Evolutionary conservation across 106 monocot genomes (phyloP), one percentile per base, ranked within the genome.

Genomic region (Dendrobium huoshanense): DNA sequence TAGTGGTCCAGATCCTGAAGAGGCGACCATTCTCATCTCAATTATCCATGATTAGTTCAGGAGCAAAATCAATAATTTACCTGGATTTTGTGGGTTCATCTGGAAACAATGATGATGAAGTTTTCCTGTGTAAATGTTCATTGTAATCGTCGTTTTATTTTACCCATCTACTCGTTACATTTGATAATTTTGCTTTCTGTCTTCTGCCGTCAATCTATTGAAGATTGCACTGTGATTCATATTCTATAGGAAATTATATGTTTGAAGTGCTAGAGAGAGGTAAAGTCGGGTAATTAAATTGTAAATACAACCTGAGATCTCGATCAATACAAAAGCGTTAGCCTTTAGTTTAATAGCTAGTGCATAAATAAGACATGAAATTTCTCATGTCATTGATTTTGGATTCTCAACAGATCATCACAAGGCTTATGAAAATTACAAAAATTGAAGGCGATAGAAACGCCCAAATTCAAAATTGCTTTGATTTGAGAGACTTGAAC

Each of bases 1-100:
- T 76, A 20, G 10, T 42, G 47, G 76, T 24, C 76, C 76, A 16
- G 47, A 76, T 15, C 1, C 76, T 49, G 76, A 76, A 24, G 76
- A 76, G 27, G 76, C 76, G 5, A 11, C 25, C 25, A 76, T 76
- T 25, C 76, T 76, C 16, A 51, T 76, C 25, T 76, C 76, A 76
- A 76, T 76, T 18, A 27, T 76, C 20, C 76, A 48, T 25, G 76
- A 76, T 49, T 76, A 76, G 49, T 17, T 48, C 11, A 25, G 25
- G 25, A 74, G 74, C 17, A 19, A 74, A 4, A 22, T 11, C 7
- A 70, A 13, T 11, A 27, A 70, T 70, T 70, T 27, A 37, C 11
- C 70, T 20, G 74, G 5, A 29, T 74, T 74, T 41, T 42, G 20
- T 74, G 43, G 4, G 5, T n/a, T 31, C 31, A 31, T 31, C 31